These are phyloP conservation scores for Trichophyton rubrum DNA, from an alignment of 2,329 filamentous ascomycete species.

Conservation along the genomic window DNA sequence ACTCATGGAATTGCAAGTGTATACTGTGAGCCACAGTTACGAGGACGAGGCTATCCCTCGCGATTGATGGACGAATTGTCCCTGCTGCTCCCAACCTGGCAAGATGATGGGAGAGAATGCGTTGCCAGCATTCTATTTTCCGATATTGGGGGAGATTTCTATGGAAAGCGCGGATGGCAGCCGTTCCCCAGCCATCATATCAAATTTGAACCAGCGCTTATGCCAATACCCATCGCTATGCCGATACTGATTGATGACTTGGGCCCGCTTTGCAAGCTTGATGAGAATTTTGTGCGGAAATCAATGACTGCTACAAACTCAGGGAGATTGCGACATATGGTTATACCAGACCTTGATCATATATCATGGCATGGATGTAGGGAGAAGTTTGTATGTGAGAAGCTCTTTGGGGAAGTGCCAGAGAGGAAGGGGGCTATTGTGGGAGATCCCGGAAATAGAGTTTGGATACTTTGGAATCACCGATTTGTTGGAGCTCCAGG, in stretches of 20 bases:
- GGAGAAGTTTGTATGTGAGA: slow-evolving; percentile 15
- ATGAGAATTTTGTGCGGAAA: slow-evolving; percentile 8
- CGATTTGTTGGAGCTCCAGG: slow-evolving; percentile 1
- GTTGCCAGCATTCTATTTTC: slow-evolving; percentile 18
- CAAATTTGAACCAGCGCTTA: slow-evolving; percentile 9
- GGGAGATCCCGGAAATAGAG: slow-evolving; percentile 12
- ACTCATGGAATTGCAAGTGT: slow-evolving; percentile 18
- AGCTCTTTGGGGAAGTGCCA: slow-evolving; percentile 12
- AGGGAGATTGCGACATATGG: slow-evolving; percentile 9
- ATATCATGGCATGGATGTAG: slow-evolving; percentile 17
- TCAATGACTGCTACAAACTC: neutral
- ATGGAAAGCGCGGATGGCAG: slow-evolving; percentile 15
- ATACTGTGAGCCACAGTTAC: slow-evolving; percentile 14
- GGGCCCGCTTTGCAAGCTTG: slow-evolving; percentile 6
- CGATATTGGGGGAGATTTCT: slow-evolving; percentile 17
- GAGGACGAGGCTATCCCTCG: slow-evolving; percentile 16
- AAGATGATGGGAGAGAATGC: slow-evolving; percentile 5
- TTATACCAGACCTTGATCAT: slow-evolving; percentile 17
- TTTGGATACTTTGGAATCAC: slow-evolving; percentile 16
- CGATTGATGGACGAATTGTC: slow-evolving; percentile 16
- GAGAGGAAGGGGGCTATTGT: slow-evolving; percentile 15
- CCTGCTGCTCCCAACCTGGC: slow-evolving; percentile 13
- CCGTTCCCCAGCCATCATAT: slow-evolving; percentile 15
- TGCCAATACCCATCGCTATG: neutral
- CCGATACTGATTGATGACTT: slow-evolving; percentile 2